Percentiles rank a stretch among this genome's conserved stretches.
Evolutionary conservation across 345 rosid species (phyloP).

Genomic region (Geranium rotundifolium): DNA sequence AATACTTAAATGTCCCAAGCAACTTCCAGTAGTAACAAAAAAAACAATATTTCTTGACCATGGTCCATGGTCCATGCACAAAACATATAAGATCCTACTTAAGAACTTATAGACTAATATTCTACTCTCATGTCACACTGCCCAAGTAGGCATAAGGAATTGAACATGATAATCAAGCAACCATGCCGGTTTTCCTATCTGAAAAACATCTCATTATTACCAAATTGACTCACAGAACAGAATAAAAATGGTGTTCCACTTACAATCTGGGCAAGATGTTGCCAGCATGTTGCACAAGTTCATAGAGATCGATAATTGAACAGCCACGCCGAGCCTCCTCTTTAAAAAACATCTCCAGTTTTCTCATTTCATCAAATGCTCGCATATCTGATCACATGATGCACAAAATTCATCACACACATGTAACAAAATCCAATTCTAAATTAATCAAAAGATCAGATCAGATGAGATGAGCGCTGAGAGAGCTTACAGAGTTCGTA

Average conservation of each 20-base stretch:
- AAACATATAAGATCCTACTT: neutral
- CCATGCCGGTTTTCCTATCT: no score
- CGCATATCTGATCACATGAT: conserved; percentile 57
- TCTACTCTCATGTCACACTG: neutral
- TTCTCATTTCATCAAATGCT: conserved; percentile 94
- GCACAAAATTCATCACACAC: conserved; percentile 7
- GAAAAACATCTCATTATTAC: neutral
- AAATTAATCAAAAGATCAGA: conserved; percentile 7
- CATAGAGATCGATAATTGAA: conserved; percentile 88
- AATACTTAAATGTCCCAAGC: neutral
- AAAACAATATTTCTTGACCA: no score
- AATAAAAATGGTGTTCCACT: conserved; percentile 19
- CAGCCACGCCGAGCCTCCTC: conserved; percentile 92
- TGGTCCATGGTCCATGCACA: no score
- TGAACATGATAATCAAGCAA: no score
- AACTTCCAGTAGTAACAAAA: neutral
- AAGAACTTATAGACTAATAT: no score
- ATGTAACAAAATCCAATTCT: no score
- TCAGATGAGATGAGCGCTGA: neutral
- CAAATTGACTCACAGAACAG: neutral
- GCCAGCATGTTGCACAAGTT: conserved; percentile 97
- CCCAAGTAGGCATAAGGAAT: neutral
- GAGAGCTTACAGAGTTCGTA: conserved; percentile 72
- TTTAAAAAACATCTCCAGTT: conserved; percentile 83
- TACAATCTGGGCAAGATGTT: conserved; percentile 93